phyloP scores from a whole-genome alignment of 345 rosid genomes.

The Citrus inodora region DNA sequence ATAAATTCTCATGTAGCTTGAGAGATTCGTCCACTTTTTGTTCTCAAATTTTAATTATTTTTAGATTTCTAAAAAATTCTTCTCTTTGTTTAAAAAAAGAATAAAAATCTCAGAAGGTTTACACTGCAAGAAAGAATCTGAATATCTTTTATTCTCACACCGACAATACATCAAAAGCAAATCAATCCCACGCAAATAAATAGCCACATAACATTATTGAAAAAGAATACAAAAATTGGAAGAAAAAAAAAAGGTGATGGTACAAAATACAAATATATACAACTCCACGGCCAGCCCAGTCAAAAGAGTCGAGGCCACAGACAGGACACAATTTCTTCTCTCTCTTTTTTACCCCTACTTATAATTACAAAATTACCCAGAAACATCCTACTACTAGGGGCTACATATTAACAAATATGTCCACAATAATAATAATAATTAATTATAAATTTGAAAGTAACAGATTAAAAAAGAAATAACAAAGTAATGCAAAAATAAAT shows the following conservation, averaged over 20 bases:
- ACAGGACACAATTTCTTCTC: neutral
- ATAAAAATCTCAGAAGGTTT: neutral
- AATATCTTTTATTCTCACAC: neutral
- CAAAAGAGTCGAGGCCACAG: neutral
- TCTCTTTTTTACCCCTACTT: neutral
- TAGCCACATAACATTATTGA: neutral
- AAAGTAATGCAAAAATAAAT: neutral
- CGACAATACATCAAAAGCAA: too few relatives aligned
- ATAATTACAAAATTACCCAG: constrained; percentile 18
- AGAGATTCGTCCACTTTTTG: too few relatives aligned
- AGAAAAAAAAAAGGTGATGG: neutral
- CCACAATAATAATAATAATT: neutral
- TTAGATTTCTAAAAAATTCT: too few relatives aligned
- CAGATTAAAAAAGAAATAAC: too few relatives aligned
- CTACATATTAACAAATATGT: neutral
- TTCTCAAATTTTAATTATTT: too few relatives aligned
- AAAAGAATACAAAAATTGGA: neutral
- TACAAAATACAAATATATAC: neutral
- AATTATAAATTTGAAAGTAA: too few relatives aligned
- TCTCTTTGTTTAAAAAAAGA: too few relatives aligned
- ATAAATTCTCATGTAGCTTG: too few relatives aligned
- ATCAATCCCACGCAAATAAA: neutral
- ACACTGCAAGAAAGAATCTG: neutral
- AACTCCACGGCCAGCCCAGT: neutral
- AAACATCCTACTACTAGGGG: neutral